A percentile compares a stretch with the other conserved stretches of the same genome.
Conservation (phyloP, 805 yeast species). For the Ogataea thermomethanolica region DNA sequence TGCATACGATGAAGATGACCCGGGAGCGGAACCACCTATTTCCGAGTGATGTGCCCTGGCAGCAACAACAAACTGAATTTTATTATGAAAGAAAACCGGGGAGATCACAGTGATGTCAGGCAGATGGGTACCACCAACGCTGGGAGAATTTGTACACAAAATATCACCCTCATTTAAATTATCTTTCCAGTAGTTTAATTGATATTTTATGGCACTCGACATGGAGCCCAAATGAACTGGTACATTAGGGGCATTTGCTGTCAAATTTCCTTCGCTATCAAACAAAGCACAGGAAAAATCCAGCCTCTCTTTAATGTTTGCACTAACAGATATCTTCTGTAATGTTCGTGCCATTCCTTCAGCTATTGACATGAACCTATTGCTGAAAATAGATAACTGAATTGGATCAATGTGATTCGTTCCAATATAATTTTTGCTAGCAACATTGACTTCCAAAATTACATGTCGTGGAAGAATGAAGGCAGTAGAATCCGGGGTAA, state of each 20-base stretch:
- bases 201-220: constrained; percentile 40
- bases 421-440: constrained; percentile 35
- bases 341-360: constrained; percentile 43
- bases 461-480: constrained; percentile 36
- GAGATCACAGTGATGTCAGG: constrained; percentile 55
- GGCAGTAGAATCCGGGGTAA: constrained; percentile 34
- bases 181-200: constrained; percentile 36
- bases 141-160: constrained; percentile 41
- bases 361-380: constrained; percentile 50
- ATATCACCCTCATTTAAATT: constrained; percentile 42
- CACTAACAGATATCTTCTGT: constrained; percentile 42
- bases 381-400: constrained; percentile 41
- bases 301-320: constrained; percentile 46
- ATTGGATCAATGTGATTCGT: constrained; percentile 42
- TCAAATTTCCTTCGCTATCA: constrained; percentile 39
- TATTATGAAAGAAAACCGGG: constrained; percentile 47
- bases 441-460: constrained; percentile 23
- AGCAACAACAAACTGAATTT: constrained; percentile 50
- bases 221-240: constrained; percentile 49
- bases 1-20: constrained; percentile 38
- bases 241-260: constrained; percentile 34
- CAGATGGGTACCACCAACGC: constrained; percentile 46
- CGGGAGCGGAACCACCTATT: constrained; percentile 57
- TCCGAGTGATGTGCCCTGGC: constrained; percentile 62
- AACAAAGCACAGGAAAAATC: constrained; percentile 48